Conservation (phyloP, 2,329 filamentous ascomycete species). For the Aureobasidium sp. region DNA sequence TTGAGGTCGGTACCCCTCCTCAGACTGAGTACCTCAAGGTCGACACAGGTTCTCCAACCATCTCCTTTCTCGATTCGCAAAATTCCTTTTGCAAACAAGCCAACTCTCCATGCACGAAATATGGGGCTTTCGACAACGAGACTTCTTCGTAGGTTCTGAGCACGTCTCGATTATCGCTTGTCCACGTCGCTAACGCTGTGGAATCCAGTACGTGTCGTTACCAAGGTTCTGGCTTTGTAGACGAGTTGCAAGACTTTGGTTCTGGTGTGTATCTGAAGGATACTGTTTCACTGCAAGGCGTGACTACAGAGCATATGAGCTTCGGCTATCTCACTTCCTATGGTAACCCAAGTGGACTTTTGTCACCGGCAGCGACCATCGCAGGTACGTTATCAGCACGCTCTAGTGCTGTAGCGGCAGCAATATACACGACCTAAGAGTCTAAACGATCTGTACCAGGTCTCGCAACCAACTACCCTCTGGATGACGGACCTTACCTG, state of each 20-base stretch:
- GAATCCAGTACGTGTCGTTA: neutral
- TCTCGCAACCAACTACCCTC: neutral
- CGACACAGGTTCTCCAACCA: neutral
- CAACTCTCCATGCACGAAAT: neutral
- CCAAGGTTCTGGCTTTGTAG: neutral
- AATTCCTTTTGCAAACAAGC: neutral
- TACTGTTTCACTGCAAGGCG: neutral
- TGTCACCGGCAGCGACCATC: neutral
- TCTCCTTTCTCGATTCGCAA: neutral
- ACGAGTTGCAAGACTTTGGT: neutral
- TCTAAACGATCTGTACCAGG: neutral
- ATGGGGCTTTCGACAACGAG: neutral
- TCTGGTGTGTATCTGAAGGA: neutral
- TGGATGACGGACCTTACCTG: neutral
- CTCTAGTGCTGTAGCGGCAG: no score
- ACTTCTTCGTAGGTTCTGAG: neutral
- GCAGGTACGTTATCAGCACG: neutral
- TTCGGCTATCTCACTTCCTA: neutral
- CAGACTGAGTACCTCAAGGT: neutral
- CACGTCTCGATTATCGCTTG: no score
- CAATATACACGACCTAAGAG: no score
- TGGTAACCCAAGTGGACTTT: neutral
- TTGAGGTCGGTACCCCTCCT: neutral
- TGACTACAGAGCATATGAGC: neutral
- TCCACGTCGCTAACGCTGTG: neutral